Evolutionary conservation across 495 filamentous ascomycete species (phyloP).

Genomic region (Clavariopsis aquatica): DNA sequence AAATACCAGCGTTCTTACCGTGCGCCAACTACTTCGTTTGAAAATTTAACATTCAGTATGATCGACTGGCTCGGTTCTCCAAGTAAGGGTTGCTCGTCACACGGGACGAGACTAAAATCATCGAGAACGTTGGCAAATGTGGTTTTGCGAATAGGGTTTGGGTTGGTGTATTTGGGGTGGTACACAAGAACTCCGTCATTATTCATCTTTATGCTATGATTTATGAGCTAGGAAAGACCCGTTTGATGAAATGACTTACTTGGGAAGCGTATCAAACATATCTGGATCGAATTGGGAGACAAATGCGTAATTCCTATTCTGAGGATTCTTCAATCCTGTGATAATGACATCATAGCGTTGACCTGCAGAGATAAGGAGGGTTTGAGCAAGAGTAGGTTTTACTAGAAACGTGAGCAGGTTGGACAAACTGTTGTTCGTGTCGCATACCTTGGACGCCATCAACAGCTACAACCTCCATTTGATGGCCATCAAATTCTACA

Average conservation of each 20-base stretch:
- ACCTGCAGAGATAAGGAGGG: conserved; percentile 21
- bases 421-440: too few species aligned
- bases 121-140: conserved; percentile 10
- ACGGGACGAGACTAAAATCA: conserved; percentile 30
- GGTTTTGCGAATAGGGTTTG: conserved; percentile 4
- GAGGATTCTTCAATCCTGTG: neutral
- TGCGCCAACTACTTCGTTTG: neutral
- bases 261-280: conserved; percentile 19
- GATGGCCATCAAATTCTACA: conserved; percentile 23
- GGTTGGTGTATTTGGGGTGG: neutral
- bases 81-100: conserved; percentile 17
- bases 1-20: neutral
- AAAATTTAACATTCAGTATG: conserved; percentile 15
- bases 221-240: neutral
- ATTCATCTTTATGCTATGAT: conserved; percentile 1
- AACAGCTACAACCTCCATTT: conserved; percentile 28
- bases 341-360: conserved; percentile 35
- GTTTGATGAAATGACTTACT: neutral
- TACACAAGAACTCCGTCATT: conserved; percentile 15
- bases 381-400: conserved; percentile 7
- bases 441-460: conserved; percentile 22
- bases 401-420: neutral
- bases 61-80: conserved; percentile 4
- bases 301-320: conserved; percentile 21
- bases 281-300: conserved; percentile 14